Evolutionary conservation across 306 rosid genomes (phyloP), one percentile per base, ranked within the genome.

Genomic region (Vigna nakashimae): DNA sequence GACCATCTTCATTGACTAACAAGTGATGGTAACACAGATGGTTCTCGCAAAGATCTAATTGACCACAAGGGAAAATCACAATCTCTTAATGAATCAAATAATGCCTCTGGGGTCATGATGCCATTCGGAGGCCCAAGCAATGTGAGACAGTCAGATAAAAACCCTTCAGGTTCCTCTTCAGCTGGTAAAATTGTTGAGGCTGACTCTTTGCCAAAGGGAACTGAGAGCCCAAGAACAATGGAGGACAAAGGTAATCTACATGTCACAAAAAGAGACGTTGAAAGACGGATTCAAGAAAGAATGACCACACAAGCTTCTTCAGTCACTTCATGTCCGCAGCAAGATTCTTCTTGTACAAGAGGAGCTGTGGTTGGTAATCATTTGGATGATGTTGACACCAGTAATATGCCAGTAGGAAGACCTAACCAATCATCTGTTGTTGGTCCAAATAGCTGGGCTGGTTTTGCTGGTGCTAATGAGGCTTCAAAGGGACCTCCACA

Each of bases 21-120:
- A 57, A 62, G 65, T 69, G 83, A 79, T 88, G 80, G 78, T 70
- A 80, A 75, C 87, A 65, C 75, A 77, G 96, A 92, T 85, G 94
- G 90, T 30, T 76, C 87, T 80, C 86, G 79, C 56, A 91, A 86
- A 76, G 99, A 96, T 60, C 82, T 76, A 59, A 48, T 83, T 57
- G 97, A 92, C 69, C 90, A 83, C 52, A 96, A 86, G 85, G 97
- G 94, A 74, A 90, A 91, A 83, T 71, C 78, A 49, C 96, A 87
- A 79, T 87, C 90, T 71, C 83, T 86, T 51, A 88, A 80, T 83
- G 99, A 93, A 51, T 86, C 73, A 48, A 87, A 88, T 73, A 77
- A 53, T 75, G 55, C 78, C 48, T 82, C 87, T 67, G 99, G 92
- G 77, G 84, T 74, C 65, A 79, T 82, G 85, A 81, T 80, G 84